Base-by-base conservation (phyloP, 2,329 filamentous ascomycete species). In the Aureobasidium namibiae region DNA sequence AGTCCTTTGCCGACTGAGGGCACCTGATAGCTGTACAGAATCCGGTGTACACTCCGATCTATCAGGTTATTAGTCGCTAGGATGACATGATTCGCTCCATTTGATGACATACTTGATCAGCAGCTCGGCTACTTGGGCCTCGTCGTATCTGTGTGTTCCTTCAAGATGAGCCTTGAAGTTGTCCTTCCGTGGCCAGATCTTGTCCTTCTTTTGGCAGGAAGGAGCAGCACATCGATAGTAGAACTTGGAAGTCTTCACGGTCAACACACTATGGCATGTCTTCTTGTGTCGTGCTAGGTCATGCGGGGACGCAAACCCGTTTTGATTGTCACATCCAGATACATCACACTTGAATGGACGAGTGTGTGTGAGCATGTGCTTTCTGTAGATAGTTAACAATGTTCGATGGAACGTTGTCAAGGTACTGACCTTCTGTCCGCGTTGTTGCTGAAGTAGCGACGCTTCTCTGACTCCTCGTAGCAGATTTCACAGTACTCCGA, bases 111-210 rank as follows among this genome's bases (percentile, higher is more conserved):
- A 58, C 54, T 39, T 41, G 13, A 44, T 21, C n/a, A 58, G 24
- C 1, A 58, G 33, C 34, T 49, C 33, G 11, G 54, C 44, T 8
- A 58, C 44, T 21, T 48, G 18, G 18, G 13, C 13, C 21, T 48
- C 54, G 21, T 58, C 24, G 10, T 44, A 53, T 29, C 50, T 52
- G 18, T 59, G 57, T 24, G 48, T 59, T 7, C 57, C 48, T 29
- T 59, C 57, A 11, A 59, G 46, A 38, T 59, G 57, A 44, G 57
- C 57, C 18, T 59, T 59, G 46, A 59, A 59, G 24, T 59, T 59
- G 38, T 59, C 57, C 13, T 59, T 59, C 2, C 57, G 23, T 26
- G 45, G 46, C 57, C 57, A 59, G 5, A 59, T 45, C 33, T 59
- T 59, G 29, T 59, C 57, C 18, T 44, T 53, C 45, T 53, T 59